Evolutionary conservation across 2,329 filamentous ascomycete genomes (phyloP), one percentile per base, ranked within the genome.

Genomic region (Penicillium digitatum): DNA sequence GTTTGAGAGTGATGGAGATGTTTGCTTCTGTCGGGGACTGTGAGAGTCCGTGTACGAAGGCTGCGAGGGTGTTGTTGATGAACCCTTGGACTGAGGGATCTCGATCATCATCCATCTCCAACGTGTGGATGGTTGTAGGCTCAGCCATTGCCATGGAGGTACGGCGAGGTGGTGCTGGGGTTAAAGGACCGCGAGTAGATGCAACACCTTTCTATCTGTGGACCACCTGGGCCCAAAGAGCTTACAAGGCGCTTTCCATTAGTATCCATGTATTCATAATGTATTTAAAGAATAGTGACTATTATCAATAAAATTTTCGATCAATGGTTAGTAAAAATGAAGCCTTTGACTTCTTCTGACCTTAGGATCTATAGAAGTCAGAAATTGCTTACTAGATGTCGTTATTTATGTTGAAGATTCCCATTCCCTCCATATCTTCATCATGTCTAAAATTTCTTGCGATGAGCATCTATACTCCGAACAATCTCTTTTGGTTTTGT

Each of bases 1-100:
- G 59, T 34, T 66, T 72, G 10, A 74, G 42, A 2, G 62, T 68
- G 35, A 74, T 66, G 4, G 61, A 60, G 10, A 65, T 65, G 11
- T 59, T 60, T 40, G 69, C 70, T 37, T 72, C 61, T 9, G 65
- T 52, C 18, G 62, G 59, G 11, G 54, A 50, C 14, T 71, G 51
- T 11, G 59, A 49, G 2, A 65, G 49, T 32, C 71, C 67, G 16
- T 63, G 54, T 14, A 73, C 26, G 20, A 70, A 52, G 3, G 59
- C 54, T 39, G 52, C 38, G 27, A 75, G 59, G 1, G 63, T 59
- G 10, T 57, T 53, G 39, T 70, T 61, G 48, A 75, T 69, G 55
- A 69, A 74, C 3, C 47, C 48, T 40, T 61, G 63, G 8, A 72
- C 71, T 46, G 47, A 49, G 10, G 48, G 22, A 32, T 53, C 46